phyloP scores from a whole-genome alignment of 768 basidiomycete genomes.

The Trametes punicea region DNA sequence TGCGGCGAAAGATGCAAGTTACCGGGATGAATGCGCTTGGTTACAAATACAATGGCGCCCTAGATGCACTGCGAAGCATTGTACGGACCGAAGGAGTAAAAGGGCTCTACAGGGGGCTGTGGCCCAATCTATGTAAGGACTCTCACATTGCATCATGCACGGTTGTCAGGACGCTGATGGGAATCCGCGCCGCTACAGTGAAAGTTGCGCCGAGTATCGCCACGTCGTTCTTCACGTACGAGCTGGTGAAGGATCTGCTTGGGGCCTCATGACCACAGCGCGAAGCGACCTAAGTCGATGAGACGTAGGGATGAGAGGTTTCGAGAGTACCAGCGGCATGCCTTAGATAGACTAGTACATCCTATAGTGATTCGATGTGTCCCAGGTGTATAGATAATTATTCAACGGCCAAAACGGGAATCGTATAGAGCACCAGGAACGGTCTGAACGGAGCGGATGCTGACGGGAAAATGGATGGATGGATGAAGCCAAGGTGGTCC shows the following conservation, averaged over 20 bases:
- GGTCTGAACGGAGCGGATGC: background rate
- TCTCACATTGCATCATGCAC: constrained; percentile 11
- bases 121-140: constrained; percentile 82
- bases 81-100: constrained; percentile 67
- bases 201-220: constrained; percentile 92
- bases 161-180: constrained; percentile 5
- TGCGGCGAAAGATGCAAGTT: constrained; percentile 95
- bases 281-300: background rate
- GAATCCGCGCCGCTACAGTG: constrained; percentile 41
- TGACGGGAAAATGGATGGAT: background rate
- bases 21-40: constrained; percentile 65
- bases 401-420: constrained; percentile 3
- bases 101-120: constrained; percentile 82
- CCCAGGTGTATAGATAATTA: constrained; percentile 5
- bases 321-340: constrained; percentile 1
- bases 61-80: constrained; percentile 73
- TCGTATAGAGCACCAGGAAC: background rate
- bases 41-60: constrained; percentile 73
- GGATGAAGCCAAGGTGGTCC: background rate
- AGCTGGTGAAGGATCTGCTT: constrained; percentile 56
- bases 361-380: constrained; percentile 1
- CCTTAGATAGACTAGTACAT: constrained; percentile 19
- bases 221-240: constrained; percentile 82
- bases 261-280: constrained; percentile 31
- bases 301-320: background rate